Conservation (phyloP, 306 rosid species). For the Gynostemma pentaphyllum region DNA sequence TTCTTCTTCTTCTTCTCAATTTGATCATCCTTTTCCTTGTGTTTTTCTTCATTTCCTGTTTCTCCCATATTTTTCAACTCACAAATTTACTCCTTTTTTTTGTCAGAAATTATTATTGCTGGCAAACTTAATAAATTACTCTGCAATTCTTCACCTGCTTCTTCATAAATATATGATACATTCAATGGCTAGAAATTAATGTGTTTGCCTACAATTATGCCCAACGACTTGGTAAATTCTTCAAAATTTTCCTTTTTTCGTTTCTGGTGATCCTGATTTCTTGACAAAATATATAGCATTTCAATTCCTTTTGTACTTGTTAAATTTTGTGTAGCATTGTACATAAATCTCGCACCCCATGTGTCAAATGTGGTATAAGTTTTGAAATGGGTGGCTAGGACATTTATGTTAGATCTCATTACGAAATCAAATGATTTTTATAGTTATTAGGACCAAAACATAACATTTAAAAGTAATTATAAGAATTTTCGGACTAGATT, state of each 20-base stretch:
- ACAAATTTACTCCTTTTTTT: background rate
- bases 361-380: too few relatives aligned
- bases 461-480: too few relatives aligned
- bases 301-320: too few relatives aligned
- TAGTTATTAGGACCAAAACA: too few relatives aligned
- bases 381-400: too few relatives aligned
- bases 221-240: background rate
- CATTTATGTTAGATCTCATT: too few relatives aligned
- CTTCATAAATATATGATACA: background rate
- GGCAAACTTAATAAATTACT: background rate
- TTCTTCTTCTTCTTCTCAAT: background rate
- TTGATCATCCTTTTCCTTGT: background rate
- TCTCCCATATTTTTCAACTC: too few relatives aligned
- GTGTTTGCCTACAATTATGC: constrained; percentile 4
- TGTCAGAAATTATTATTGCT: background rate
- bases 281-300: background rate
- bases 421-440: too few relatives aligned
- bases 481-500: too few relatives aligned
- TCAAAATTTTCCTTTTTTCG: background rate
- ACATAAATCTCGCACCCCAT: too few relatives aligned
- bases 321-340: too few relatives aligned
- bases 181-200: background rate
- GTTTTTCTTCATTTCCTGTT: background rate
- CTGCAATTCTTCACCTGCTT: background rate
- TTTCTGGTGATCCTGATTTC: background rate